Percentiles rank a stretch among this genome's conserved stretches.
These are phyloP conservation scores for Sutorius eximius DNA, from an alignment of 1,284 basidiomycete species.

Conservation along the genomic window DNA sequence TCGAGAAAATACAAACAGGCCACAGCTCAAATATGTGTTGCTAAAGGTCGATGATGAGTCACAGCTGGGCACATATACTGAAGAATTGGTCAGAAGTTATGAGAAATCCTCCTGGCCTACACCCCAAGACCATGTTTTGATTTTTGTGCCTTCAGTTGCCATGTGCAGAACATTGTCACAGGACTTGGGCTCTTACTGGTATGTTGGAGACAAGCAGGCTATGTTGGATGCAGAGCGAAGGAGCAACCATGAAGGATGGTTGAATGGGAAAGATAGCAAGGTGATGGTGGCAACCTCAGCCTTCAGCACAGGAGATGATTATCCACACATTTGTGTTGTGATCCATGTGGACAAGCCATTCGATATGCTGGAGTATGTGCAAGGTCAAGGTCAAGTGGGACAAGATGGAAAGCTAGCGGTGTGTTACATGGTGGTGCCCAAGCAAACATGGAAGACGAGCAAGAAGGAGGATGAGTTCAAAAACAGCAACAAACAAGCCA, in stretches of 20 bases:
- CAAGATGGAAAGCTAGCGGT: background rate
- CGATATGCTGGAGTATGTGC: constrained; percentile 9
- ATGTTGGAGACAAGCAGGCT: background rate
- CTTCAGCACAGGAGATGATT: constrained; percentile 13
- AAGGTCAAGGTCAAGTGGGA: constrained; percentile 10
- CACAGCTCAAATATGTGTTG: no score
- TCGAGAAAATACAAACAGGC: background rate
- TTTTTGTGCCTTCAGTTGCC: no score
- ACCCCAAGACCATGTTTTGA: no score
- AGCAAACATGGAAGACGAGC: no score
- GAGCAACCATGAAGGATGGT: background rate
- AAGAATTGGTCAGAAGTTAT: no score
- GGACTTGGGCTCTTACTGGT: no score
- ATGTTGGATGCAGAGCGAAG: background rate
- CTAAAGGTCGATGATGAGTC: no score
- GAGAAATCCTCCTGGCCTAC: no score
- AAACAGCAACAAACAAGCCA: background rate
- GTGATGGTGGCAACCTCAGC: background rate
- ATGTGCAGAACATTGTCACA: no score
- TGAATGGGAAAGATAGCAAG: background rate
- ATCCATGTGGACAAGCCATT: constrained; percentile 3
- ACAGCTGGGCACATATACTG: no score
- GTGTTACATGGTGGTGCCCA: no score
- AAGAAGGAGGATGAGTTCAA: background rate
- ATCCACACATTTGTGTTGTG: background rate